A percentile compares a stretch with the other conserved stretches of the same genome.
These are phyloP conservation scores for Eremothecium gossypii DNA, from an alignment of 1,139 yeast genomes.

Conservation along the genomic window DNA sequence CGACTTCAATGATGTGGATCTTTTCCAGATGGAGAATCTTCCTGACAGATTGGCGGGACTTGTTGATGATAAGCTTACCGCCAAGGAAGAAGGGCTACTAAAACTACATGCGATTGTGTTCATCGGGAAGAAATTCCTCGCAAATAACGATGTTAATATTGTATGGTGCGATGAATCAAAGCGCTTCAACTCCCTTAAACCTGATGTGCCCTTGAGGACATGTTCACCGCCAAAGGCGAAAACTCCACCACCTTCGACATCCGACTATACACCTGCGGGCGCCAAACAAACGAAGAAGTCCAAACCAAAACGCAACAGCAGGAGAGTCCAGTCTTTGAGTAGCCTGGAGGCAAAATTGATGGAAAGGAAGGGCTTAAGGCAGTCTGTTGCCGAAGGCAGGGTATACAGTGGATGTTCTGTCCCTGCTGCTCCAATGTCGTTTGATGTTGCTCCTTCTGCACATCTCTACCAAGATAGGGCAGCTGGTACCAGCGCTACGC, in stretches of 20 bases:
- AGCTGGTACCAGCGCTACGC: not conserved
- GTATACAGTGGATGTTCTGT: slow-evolving; percentile 29
- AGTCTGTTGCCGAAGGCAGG: slow-evolving; percentile 7
- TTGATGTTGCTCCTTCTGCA: slow-evolving; percentile 11
- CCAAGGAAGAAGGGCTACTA: slow-evolving; percentile 29
- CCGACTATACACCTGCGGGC: slow-evolving; percentile 1
- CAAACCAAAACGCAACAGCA: not conserved
- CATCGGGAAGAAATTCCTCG: slow-evolving; percentile 30
- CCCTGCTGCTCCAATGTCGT: slow-evolving; percentile 23
- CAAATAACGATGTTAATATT: slow-evolving; percentile 30
- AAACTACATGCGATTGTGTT: slow-evolving; percentile 34
- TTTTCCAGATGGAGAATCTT: slow-evolving; percentile 28
- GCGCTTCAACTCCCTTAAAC: no score
- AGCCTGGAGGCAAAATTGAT: slow-evolving; percentile 5
- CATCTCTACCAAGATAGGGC: slow-evolving; percentile 1
- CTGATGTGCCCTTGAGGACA: no score
- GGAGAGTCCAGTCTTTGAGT: slow-evolving; percentile 1
- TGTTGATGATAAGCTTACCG: slow-evolving; percentile 17
- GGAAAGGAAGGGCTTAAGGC: not conserved
- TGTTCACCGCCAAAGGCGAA: no score
- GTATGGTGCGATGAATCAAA: slow-evolving; percentile 19
- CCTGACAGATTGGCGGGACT: slow-evolving; percentile 27
- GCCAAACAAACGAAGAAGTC: not conserved
- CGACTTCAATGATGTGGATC: slow-evolving; percentile 49
- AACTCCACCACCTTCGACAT: no score